Percentiles rank a stretch among this genome's conserved stretches.
These are phyloP conservation scores for Phoma herbarum DNA, from an alignment of 2,329 filamentous ascomycete species.

Conservation along the genomic window DNA sequence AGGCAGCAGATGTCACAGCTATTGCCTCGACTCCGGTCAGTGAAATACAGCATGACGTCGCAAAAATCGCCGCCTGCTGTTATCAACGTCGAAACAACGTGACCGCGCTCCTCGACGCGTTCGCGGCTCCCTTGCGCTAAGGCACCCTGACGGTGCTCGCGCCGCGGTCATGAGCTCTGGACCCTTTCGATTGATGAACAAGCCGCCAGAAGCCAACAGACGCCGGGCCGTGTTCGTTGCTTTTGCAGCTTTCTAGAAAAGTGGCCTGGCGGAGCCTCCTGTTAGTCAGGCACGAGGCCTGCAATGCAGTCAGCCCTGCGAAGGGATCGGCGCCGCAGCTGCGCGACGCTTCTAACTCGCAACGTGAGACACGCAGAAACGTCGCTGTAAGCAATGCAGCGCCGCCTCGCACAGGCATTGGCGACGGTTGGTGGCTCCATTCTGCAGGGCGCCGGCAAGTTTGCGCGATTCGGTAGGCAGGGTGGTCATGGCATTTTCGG, in stretches of 20 bases:
- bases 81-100: slow-evolving; percentile 6
- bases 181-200: slow-evolving; percentile 19
- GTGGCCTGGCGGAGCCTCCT: slow-evolving; percentile 17
- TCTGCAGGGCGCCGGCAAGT: slow-evolving; percentile 28
- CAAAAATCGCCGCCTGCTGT: not conserved
- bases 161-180: slow-evolving; percentile 27
- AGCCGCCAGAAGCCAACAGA: slow-evolving; percentile 22
- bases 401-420: slow-evolving; percentile 36
- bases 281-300: slow-evolving; percentile 35
- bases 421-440: slow-evolving; percentile 7
- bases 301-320: slow-evolving; percentile 23
- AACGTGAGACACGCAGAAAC: slow-evolving; percentile 21
- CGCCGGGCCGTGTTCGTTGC: slow-evolving; percentile 19
- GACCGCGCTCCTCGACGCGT: slow-evolving; percentile 18
- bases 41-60: not conserved
- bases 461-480: slow-evolving; percentile 25
- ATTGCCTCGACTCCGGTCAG: not conserved
- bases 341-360: slow-evolving; percentile 1
- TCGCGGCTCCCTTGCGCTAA: slow-evolving; percentile 22
- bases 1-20: not conserved
- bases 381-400: slow-evolving; percentile 33
- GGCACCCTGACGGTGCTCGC: slow-evolving; percentile 24
- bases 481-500: slow-evolving; percentile 34
- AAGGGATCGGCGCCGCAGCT: slow-evolving; percentile 15
- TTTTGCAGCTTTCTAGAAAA: slow-evolving; percentile 15